These are phyloP conservation scores for Cercospora berteroae DNA, from an alignment of 2,329 filamentous ascomycete species.

Conservation along the genomic window DNA sequence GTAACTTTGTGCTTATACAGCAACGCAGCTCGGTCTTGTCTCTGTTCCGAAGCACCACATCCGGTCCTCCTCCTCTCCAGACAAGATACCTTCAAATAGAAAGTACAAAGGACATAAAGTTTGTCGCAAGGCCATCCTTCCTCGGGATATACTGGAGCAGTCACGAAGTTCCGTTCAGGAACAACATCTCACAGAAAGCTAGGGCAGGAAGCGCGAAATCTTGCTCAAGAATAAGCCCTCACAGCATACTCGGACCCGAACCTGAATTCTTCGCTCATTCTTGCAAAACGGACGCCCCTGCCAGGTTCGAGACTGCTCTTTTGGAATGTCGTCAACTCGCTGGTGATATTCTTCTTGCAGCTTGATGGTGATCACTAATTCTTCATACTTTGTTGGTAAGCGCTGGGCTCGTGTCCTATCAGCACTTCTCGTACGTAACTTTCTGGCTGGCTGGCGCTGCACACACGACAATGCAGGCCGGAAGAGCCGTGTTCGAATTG, in stretches of 20 bases:
- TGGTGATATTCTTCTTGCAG: neutral
- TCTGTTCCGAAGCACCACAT: neutral
- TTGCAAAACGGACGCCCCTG: neutral
- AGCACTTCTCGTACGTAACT: neutral
- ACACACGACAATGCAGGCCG: neutral
- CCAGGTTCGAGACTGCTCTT: neutral
- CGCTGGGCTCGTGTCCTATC: neutral
- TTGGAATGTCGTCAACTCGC: neutral
- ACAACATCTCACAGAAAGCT: neutral
- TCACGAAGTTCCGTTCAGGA: neutral
- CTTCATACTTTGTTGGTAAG: neutral
- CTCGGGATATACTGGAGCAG: neutral
- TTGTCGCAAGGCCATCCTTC: neutral
- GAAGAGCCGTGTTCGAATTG: neutral
- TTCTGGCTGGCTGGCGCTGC: neutral
- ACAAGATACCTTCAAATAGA: neutral
- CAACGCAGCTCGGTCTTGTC: neutral
- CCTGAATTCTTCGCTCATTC: neutral
- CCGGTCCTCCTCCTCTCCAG: neutral
- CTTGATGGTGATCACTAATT: neutral
- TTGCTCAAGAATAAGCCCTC: neutral
- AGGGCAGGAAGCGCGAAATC: neutral
- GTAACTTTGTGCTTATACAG: too few relatives aligned
- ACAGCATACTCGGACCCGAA: neutral
- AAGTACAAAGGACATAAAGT: neutral